Evolutionary conservation across 306 rosid species (phyloP), one percentile per base, ranked within the genome.

Genomic region (Cucumis cinereus): DNA sequence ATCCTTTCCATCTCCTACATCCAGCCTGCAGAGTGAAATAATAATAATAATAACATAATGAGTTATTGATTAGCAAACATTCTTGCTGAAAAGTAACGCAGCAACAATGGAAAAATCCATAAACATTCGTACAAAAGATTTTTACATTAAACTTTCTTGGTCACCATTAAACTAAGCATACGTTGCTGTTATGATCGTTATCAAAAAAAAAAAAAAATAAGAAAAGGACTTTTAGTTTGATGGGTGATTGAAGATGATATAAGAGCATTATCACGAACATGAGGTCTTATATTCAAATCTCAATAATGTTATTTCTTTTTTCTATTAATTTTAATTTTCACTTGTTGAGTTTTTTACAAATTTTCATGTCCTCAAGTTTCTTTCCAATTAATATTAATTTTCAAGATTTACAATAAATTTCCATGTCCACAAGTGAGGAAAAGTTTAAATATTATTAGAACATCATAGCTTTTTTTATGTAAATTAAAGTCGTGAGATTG

Each of bases 1-100:
- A 70, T 87, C 90, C 78, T 84, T 91, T 10, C 98, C 98, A 12
- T 83, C 90, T 78, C 98, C 98, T 61, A 87, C 52, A 84, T 93
- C 96, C 90, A 93, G 85, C 98, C 98, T 93, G 80, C 53, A 81
- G 1, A 69, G 57, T 14, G 13, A 13, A 45, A 45, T 14, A n/a
- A n/a, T n/a, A n/a, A 14, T 30, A 30, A 49, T 22, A 41, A 5
- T 2, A 68, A 67, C 11, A 36, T 66, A 0, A 11, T 52, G 16
- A 40, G 35, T 35, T 4, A 17, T 66, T 66, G 2, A 66, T 66
- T 38, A 66, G 26, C 73, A 19, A 40, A 36, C 69, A 8, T 6
- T 62, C 43, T 62, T 4, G 12, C 22, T 14, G 4, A 61, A 26
- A 28, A 4, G 20, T 59, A 26, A 8, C 13, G 70, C 22, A 61